These are phyloP conservation scores for Neoarthrinium moseri DNA, from an alignment of 2,329 filamentous ascomycete genomes.

Conservation along the genomic window DNA sequence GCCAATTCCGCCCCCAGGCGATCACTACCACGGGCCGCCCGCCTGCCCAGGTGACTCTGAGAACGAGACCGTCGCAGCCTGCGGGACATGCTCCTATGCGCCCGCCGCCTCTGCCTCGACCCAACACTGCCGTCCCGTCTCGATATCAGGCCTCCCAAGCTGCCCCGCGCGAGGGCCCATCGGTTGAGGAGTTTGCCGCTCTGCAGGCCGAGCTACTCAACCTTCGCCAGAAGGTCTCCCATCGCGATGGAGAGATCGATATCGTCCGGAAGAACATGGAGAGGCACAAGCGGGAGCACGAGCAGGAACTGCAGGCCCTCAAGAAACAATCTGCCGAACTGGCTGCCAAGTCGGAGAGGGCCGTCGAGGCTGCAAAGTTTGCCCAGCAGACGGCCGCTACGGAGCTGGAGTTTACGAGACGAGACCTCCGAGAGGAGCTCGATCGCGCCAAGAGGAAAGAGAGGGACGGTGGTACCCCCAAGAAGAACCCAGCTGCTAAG, in stretches of 20 bases:
- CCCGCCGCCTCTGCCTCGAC: conserved; percentile 29
- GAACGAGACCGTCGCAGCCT: conserved; percentile 20
- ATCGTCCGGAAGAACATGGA: conserved; percentile 73
- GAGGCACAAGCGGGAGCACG: conserved; percentile 59
- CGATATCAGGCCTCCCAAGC: conserved; percentile 34
- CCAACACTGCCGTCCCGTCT: conserved; percentile 24
- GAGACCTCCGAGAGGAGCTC: conserved; percentile 65
- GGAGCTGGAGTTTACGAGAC: conserved; percentile 70
- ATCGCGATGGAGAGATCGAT: conserved; percentile 69
- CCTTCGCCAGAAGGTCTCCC: conserved; percentile 55
- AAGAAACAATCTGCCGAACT: conserved; percentile 65
- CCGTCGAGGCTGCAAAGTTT: conserved; percentile 62
- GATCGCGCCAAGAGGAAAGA: conserved; percentile 47
- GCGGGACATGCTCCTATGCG: conserved; percentile 40
- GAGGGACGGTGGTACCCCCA: conserved; percentile 52
- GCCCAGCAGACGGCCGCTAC: conserved; percentile 66
- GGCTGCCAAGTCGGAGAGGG: conserved; percentile 59
- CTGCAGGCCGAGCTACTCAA: conserved; percentile 52
- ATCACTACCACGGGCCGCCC: conserved; percentile 13
- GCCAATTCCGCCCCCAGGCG: conserved; percentile 20
- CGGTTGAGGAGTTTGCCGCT: conserved; percentile 38
- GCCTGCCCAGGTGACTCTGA: conserved; percentile 6
- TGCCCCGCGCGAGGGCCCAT: conserved; percentile 17
- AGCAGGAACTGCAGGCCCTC: conserved; percentile 59
- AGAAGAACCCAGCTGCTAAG: conserved; percentile 53